These are phyloP conservation scores for Calvatia gigantea DNA, from an alignment of 768 basidiomycete species.

Conservation along the genomic window DNA sequence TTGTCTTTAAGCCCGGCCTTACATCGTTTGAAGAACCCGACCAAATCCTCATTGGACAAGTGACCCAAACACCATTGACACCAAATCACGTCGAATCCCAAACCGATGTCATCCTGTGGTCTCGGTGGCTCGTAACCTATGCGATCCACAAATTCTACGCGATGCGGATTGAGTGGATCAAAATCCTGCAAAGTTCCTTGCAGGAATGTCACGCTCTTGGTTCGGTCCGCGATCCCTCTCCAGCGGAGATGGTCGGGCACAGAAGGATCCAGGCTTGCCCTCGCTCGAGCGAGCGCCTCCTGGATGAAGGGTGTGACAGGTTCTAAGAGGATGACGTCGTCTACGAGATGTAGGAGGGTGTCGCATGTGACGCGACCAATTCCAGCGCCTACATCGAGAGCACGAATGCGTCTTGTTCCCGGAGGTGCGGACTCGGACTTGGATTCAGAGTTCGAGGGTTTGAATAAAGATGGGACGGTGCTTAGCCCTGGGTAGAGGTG, in stretches of 20 bases:
- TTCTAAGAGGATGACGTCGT: constrained; percentile 86
- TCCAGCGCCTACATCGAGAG: constrained; percentile 91
- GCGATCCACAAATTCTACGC: constrained; percentile 52
- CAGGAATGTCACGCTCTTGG: constrained; percentile 76
- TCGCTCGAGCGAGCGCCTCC: constrained; percentile 53
- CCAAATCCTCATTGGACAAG: constrained; percentile 71
- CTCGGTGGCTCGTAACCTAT: constrained; percentile 56
- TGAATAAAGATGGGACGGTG: constrained; percentile 70
- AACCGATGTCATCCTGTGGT: constrained; percentile 42
- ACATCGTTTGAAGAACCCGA: constrained; percentile 68
- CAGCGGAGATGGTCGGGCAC: constrained; percentile 35
- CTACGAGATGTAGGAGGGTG: constrained; percentile 85
- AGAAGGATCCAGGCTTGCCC: constrained; percentile 26
- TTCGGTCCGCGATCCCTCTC: constrained; percentile 61
- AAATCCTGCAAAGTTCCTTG: constrained; percentile 78
- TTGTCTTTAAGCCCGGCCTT: constrained; percentile 51
- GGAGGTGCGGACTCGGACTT: constrained; percentile 8
- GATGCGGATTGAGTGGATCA: constrained; percentile 58
- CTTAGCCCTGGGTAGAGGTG: constrained; percentile 77
- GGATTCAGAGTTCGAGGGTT: constrained; percentile 34
- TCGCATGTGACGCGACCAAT: constrained; percentile 89
- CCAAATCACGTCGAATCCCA: constrained; percentile 88
- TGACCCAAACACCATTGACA: constrained; percentile 98
- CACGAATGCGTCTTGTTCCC: constrained; percentile 44
- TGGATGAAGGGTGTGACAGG: constrained; percentile 78